Percentiles rank a stretch among this genome's conserved stretches.
These are phyloP conservation scores for Colletotrichum sp. DNA, from an alignment of 2,329 filamentous ascomycete genomes.

Conservation along the genomic window DNA sequence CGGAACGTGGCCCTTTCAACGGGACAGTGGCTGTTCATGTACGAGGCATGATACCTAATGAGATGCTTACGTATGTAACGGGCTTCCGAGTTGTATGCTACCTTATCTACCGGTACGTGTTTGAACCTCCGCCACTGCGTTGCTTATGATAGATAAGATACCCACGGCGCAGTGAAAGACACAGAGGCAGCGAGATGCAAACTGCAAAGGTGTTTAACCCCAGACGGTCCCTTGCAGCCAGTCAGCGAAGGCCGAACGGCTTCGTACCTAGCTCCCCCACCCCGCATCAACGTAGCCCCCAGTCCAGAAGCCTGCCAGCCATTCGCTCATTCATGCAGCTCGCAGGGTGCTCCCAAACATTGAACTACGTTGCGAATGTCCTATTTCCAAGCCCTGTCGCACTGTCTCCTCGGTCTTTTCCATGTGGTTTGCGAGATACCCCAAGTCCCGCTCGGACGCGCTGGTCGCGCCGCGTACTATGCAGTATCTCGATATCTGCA, in stretches of 20 bases:
- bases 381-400: neutral
- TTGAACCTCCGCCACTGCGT: neutral
- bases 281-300: neutral
- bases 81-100: neutral
- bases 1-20: neutral
- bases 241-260: neutral
- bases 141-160: neutral
- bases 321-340: constrained; percentile 5
- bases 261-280: neutral
- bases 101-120: neutral
- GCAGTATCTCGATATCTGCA: neutral
- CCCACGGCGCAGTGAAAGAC: neutral
- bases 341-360: neutral
- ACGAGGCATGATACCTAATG: neutral
- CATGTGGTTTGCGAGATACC: neutral
- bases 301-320: neutral
- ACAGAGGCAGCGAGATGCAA: neutral
- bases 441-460: neutral
- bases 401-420: neutral
- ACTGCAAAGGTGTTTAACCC: neutral
- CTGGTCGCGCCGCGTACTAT: neutral
- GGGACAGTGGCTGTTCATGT: neutral
- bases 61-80: neutral
- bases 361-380: neutral
- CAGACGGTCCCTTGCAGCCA: constrained; percentile 18